These are phyloP conservation scores for Priceomyces castillae DNA, from an alignment of 805 yeast genomes.

Conservation along the genomic window DNA sequence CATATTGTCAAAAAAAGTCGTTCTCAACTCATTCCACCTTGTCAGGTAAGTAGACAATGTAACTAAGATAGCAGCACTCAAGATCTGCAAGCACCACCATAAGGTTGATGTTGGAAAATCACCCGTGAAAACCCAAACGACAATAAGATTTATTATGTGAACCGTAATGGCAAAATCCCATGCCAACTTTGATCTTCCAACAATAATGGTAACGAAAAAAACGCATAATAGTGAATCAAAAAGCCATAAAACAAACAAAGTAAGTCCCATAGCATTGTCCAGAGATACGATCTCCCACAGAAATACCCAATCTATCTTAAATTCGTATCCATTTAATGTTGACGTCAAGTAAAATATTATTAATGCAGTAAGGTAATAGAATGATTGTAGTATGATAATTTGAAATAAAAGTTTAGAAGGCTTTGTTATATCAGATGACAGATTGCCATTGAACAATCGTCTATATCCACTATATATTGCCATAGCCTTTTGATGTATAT, in stretches of 20 bases:
- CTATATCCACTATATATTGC: constrained; percentile 20
- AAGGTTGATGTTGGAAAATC: constrained; percentile 66
- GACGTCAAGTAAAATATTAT: constrained; percentile 64
- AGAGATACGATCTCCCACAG: constrained; percentile 74
- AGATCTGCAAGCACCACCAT: constrained; percentile 83
- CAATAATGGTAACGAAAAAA: constrained; percentile 77
- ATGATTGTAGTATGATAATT: constrained; percentile 71
- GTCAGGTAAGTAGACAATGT: constrained; percentile 85
- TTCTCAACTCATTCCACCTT: constrained; percentile 86
- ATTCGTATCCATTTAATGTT: constrained; percentile 66
- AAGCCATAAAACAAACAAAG: constrained; percentile 74
- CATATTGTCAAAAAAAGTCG: constrained; percentile 85
- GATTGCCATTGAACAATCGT: constrained; percentile 21
- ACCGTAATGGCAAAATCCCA: constrained; percentile 97
- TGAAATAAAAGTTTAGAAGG: constrained; percentile 48
- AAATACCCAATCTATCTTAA: constrained; percentile 68
- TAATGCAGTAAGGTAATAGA: constrained; percentile 74
- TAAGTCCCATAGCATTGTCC: constrained; percentile 78
- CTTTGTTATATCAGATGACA: constrained; percentile 27
- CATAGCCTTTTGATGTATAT: constrained; percentile 4
- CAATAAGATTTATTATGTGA: constrained; percentile 72
- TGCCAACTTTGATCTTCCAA: constrained; percentile 89
- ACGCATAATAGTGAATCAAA: constrained; percentile 81
- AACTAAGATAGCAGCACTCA: constrained; percentile 67
- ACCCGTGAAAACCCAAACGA: constrained; percentile 64